Evolutionary conservation across 2,329 filamentous ascomycete species (phyloP).

Genomic region (Fusarium sp.): DNA sequence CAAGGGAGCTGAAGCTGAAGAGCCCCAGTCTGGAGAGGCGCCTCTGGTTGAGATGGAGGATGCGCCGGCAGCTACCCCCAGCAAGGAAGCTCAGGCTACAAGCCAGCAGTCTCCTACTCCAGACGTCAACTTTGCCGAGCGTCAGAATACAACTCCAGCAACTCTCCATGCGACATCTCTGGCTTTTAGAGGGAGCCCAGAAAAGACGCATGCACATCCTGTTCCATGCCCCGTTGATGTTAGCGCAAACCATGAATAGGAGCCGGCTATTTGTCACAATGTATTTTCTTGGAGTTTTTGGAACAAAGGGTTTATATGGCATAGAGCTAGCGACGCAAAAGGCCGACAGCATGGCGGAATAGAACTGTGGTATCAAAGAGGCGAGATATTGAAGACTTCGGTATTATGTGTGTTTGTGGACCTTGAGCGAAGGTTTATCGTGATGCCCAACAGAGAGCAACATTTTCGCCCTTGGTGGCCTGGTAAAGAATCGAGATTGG

Average conservation of each 20-base stretch:
- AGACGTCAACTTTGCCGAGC: conserved; percentile 15
- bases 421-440: neutral
- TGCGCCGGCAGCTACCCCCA: conserved; percentile 26
- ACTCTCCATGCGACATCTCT: conserved; percentile 60
- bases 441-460: conserved; percentile 14
- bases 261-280: conserved; percentile 26
- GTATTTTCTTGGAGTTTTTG: conserved; percentile 48
- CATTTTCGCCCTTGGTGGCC: neutral
- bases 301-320: conserved; percentile 37
- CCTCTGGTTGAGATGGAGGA: conserved; percentile 48
- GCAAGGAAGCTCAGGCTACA: conserved; percentile 8
- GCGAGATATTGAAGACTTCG: conserved; percentile 11
- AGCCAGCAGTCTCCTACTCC: conserved; percentile 27
- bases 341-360: conserved; percentile 38
- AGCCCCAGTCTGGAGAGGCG: conserved; percentile 27
- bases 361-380: conserved; percentile 36
- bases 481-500: conserved; percentile 1
- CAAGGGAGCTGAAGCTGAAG: conserved; percentile 31
- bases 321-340: conserved; percentile 40
- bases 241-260: conserved; percentile 49
- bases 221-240: conserved; percentile 52
- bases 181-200: conserved; percentile 72
- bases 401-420: neutral
- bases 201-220: conserved; percentile 62
- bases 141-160: conserved; percentile 49